These are phyloP conservation scores for Fusarium armeniacum DNA, from an alignment of 2,329 filamentous ascomycete genomes.

Conservation along the genomic window DNA sequence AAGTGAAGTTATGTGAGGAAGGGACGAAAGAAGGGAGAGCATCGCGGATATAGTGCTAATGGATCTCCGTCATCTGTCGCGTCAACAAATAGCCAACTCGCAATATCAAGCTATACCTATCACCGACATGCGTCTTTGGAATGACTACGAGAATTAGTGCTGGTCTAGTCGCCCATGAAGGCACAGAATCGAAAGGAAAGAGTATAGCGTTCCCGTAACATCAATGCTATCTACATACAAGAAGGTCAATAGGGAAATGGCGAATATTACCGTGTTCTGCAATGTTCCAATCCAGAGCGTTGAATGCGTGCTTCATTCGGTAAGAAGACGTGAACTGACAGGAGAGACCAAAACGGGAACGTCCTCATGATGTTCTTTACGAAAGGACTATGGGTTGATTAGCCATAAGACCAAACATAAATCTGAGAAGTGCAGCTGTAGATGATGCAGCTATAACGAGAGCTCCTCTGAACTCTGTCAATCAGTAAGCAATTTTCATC, in stretches of 20 bases:
- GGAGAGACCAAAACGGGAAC: conserved; percentile 82
- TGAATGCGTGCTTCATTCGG: conserved; percentile 74
- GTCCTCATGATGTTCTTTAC: conserved; percentile 62
- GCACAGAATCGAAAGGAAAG: conserved; percentile 58
- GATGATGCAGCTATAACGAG: conserved; percentile 84
- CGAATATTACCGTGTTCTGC: conserved; percentile 74
- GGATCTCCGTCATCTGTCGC: conserved; percentile 79
- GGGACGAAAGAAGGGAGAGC: conserved; percentile 85
- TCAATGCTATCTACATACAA: conserved; percentile 82
- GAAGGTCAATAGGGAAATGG: conserved; percentile 79
- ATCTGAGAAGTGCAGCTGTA: conserved; percentile 75
- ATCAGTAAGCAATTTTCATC: background rate
- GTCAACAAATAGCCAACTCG: conserved; percentile 57
- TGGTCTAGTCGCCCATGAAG: conserved; percentile 81
- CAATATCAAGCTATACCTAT: conserved; percentile 51
- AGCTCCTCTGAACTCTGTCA: conserved; percentile 73
- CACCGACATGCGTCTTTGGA: background rate
- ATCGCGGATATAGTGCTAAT: conserved; percentile 85
- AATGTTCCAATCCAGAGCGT: conserved; percentile 78
- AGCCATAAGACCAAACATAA: conserved; percentile 37
- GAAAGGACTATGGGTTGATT: conserved; percentile 41
- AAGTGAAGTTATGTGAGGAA: conserved; percentile 86
- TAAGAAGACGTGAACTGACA: conserved; percentile 84
- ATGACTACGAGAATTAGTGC: conserved; percentile 72
- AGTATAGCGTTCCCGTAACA: conserved; percentile 78